Conservation (phyloP, 768 basidiomycete genomes). For the Kwoniella newhampshirensis region DNA sequence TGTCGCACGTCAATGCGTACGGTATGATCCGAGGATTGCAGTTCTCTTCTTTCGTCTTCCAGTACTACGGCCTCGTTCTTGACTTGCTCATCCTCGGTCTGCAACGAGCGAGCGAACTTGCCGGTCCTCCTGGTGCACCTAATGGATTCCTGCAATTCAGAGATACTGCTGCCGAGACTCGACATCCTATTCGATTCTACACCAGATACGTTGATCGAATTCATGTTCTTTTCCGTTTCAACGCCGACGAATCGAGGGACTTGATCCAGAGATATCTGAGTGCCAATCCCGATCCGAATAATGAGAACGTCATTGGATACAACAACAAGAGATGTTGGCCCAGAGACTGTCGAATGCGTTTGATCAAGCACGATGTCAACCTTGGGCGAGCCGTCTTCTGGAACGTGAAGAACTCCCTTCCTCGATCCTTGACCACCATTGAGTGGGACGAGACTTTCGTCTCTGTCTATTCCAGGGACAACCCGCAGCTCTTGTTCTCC, state of each 20-base stretch:
- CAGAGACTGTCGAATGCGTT: slow-evolving; percentile 95
- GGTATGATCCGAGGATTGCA: slow-evolving; percentile 96
- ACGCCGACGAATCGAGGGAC: slow-evolving; percentile 93
- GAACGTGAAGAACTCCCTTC: slow-evolving; percentile 97
- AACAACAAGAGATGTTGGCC: slow-evolving; percentile 99
- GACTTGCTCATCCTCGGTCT: slow-evolving; percentile 94
- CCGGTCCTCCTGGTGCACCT: slow-evolving; percentile 93
- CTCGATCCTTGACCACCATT: slow-evolving; percentile 92
- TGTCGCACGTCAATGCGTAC: slow-evolving; percentile 97
- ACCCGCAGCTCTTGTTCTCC: slow-evolving; percentile 94
- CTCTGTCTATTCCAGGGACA: slow-evolving; percentile 95
- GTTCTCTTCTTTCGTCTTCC: slow-evolving; percentile 99
- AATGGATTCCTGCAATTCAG: slow-evolving; percentile 98
- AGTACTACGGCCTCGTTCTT: slow-evolving; percentile 93
- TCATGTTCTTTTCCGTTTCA: slow-evolving; percentile 96
- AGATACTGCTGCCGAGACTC: slow-evolving; percentile 89
- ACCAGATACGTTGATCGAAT: slow-evolving; percentile 93
- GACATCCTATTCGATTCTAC: slow-evolving; percentile 96
- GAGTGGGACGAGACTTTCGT: slow-evolving; percentile 99
- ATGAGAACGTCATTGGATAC: slow-evolving; percentile 98
- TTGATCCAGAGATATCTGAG: slow-evolving; percentile 96
- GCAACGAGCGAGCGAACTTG: slow-evolving; percentile 98
- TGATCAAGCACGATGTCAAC: slow-evolving; percentile 99
- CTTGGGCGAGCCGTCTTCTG: slow-evolving; percentile 97
- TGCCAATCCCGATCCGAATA: slow-evolving; percentile 95